These are phyloP conservation scores for Sporobolomyces pararoseus DNA, from an alignment of 768 basidiomycete species.

Conservation along the genomic window DNA sequence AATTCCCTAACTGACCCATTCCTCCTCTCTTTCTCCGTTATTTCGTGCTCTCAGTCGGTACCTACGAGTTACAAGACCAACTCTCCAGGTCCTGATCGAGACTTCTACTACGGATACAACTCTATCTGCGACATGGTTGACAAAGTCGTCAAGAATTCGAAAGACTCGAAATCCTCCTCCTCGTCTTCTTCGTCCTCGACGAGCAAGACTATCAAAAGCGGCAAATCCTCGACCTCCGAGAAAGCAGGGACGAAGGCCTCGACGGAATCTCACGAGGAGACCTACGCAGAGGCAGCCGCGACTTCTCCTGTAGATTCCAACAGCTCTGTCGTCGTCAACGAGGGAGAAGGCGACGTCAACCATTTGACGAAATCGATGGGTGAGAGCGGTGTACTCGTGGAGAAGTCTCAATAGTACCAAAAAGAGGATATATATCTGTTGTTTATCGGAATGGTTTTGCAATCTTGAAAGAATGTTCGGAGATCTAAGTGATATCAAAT, in stretches of 20 bases:
- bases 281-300: background rate
- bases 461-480: no score
- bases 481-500: no score
- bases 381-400: constrained; percentile 8
- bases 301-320: background rate
- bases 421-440: no score
- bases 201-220: no score
- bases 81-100: constrained; percentile 14
- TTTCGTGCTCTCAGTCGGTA: background rate
- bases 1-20: background rate
- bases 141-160: background rate
- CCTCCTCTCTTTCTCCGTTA: background rate
- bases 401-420: background rate
- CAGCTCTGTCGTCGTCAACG: background rate
- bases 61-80: constrained; percentile 13
- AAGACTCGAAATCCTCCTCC: background rate
- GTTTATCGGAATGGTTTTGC: no score
- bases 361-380: constrained; percentile 17
- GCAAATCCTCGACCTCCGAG: background rate
- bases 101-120: constrained; percentile 17
- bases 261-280: background rate
- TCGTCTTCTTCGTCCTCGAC: constrained; percentile 3
- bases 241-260: background rate
- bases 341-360: constrained; percentile 8
- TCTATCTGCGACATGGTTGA: constrained; percentile 10